Base-by-base conservation (phyloP, 1,139 yeast species). In the Blastobotrys proliferans region DNA sequence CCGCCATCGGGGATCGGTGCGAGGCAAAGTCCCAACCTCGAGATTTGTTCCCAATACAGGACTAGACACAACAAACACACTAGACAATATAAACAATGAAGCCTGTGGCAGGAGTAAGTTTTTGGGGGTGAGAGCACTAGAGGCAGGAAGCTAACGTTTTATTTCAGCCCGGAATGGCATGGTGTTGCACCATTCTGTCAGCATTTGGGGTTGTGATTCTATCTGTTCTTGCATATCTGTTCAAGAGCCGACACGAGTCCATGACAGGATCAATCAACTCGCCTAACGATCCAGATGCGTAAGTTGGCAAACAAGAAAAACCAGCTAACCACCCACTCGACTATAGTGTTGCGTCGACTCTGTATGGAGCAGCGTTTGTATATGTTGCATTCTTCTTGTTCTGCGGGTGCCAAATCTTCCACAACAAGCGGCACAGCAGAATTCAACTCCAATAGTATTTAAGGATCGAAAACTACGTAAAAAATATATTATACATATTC, bases 151-250 rank as follows among this genome's bases (percentile, higher is more conserved):
- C 43, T 43, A 26, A 24, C 29, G 16, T 2, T 19, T 18, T 18
- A 16, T 9, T 26, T 36, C 46, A 78, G 83, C 72, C 92, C 44
- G 87, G 82, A 34, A 79, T 83, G 61, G 97, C 98, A 29, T 92
- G 95, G 84, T 87, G 86, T 66, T 92, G 98, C 64, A 92, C 97
- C 42, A 75, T 92, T 38, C 72, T 92, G 44, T 88, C 97, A 42
- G 86, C 92, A 21, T 90, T 90, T 63, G 98, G 94, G 46, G 79
- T 92, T 32, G 82, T 87, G 43, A 90, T 92, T 52, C 76, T 92
- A 42, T 77, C 94, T 9, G 83, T 85, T 44, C 77, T 92, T 55
- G 98, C 94, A 17, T 77, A 77, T 54, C 71, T 92, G 54, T 92
- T 92, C 71, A 72, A 82, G 55, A 71, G 72, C 38, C 86, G 81